A percentile compares a stretch with the other conserved stretches of the same genome.
phyloP scores from a whole-genome alignment of 1,284 basidiomycete species.

The Cystobasidium slooffiae region DNA sequence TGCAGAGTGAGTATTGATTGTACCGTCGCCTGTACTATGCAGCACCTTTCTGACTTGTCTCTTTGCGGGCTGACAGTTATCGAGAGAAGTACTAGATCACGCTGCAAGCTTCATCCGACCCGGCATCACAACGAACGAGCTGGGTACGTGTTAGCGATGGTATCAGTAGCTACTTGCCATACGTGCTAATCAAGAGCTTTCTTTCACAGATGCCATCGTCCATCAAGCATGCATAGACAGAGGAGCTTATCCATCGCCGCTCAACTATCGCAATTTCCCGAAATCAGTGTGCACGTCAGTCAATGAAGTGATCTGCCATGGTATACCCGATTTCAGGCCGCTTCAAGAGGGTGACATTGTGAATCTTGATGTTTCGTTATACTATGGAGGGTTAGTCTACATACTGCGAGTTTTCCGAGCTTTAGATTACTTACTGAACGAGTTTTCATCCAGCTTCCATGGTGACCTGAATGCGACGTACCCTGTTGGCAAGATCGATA shows the following conservation, averaged over 20 bases:
- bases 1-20: slow-evolving; percentile 66
- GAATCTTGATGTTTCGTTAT: slow-evolving; percentile 74
- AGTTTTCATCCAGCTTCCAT: slow-evolving; percentile 66
- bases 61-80: slow-evolving; percentile 65
- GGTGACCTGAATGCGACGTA: slow-evolving; percentile 79
- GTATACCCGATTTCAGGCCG: slow-evolving; percentile 84
- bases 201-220: slow-evolving; percentile 75
- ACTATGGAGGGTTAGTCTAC: slow-evolving; percentile 64
- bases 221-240: slow-evolving; percentile 90
- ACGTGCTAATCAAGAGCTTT: slow-evolving; percentile 31
- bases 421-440: slow-evolving; percentile 57
- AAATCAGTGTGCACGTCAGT: slow-evolving; percentile 96
- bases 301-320: slow-evolving; percentile 95
- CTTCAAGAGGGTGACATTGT: slow-evolving; percentile 89
- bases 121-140: slow-evolving; percentile 92
- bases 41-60: slow-evolving; percentile 32
- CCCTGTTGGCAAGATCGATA: slow-evolving; percentile 76
- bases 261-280: slow-evolving; percentile 91
- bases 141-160: slow-evolving; percentile 55
- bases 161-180: background rate
- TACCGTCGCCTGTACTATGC: slow-evolving; percentile 45
- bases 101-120: slow-evolving; percentile 82
- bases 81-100: slow-evolving; percentile 87
- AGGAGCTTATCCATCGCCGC: slow-evolving; percentile 88
- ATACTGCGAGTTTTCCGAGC: slow-evolving; percentile 39